These are phyloP conservation scores for Cyathus striatus DNA, from an alignment of 768 basidiomycete species.

Conservation along the genomic window DNA sequence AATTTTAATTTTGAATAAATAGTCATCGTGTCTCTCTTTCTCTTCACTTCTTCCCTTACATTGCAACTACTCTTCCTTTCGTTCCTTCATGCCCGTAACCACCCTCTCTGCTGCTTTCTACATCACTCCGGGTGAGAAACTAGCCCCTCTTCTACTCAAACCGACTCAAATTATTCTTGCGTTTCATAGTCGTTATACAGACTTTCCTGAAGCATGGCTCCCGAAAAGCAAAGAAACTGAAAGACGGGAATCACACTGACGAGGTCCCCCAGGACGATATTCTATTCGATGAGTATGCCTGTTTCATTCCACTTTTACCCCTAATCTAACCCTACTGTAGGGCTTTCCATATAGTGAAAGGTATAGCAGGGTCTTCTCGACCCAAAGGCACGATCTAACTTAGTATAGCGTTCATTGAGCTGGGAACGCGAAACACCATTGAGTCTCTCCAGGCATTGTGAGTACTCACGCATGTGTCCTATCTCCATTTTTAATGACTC, in stretches of 20 bases:
- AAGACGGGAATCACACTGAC: slow-evolving; percentile 24
- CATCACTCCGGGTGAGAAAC: slow-evolving; percentile 43
- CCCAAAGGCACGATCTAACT: background rate
- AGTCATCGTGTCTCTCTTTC: slow-evolving; percentile 3
- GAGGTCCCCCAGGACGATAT: slow-evolving; percentile 56
- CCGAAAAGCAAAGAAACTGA: slow-evolving; percentile 33
- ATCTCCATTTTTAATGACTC: background rate
- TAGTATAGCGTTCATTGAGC: slow-evolving; percentile 50
- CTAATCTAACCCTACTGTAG: slow-evolving; percentile 16
- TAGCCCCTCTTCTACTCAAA: background rate
- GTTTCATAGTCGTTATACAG: slow-evolving; percentile 41
- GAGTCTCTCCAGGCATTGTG: slow-evolving; percentile 70
- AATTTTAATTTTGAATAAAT: too few species aligned
- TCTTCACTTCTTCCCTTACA: slow-evolving; percentile 5
- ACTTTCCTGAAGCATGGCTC: slow-evolving; percentile 46
- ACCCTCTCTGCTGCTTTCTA: slow-evolving; percentile 49
- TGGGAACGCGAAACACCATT: slow-evolving; percentile 60
- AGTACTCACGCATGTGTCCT: slow-evolving; percentile 9
- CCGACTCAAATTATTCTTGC: background rate
- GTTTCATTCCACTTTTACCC: background rate
- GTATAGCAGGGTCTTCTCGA: slow-evolving; percentile 8
- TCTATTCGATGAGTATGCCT: slow-evolving; percentile 61
- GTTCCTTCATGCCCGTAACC: slow-evolving; percentile 40
- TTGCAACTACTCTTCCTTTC: slow-evolving; percentile 1
- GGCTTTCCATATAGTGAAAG: slow-evolving; percentile 68